Evolutionary conservation across 768 basidiomycete species (phyloP), one percentile per base, ranked within the genome.

Genomic region (Russula abietina): DNA sequence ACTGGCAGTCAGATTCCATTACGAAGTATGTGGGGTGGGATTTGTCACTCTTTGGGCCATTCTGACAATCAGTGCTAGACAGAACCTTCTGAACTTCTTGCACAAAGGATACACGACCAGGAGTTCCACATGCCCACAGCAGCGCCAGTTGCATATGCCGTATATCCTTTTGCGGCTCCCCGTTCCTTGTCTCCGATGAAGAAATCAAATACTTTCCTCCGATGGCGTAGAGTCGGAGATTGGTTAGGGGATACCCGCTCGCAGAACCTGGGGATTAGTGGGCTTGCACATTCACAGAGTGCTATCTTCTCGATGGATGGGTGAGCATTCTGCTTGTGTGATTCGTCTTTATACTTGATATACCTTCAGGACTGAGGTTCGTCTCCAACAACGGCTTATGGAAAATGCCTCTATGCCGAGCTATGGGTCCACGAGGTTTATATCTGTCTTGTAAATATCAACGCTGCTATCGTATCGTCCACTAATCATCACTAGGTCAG

Each of bases 91-190:
- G 56, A 60, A 45, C 45, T 65, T 24, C 55, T 66, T 14, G 52
- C 51, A n/a, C 64, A 55, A 11, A 59, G 43, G 22, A 30, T 33
- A 10, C 28, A 61, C n/a, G 19, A 45, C 26, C 48, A 48, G 16
- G 65, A 56, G 14, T 59, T 59, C 6, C 51, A 48, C 57, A 57
- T 56, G 19, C 55, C 65, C 17, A 46, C 60, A 9, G 45, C 59
- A 17, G 50, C 65, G 2, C 54, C 48, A 7, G 49, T 62, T 28
- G 68, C 67, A 19, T 89, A 88, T 70, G 80, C 86, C n/a, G 66
- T 88, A 43, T 91, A 84, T 71, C 89, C 89, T 0, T 88, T 88
- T 69, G 67, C 81, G 7, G 73, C 82, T 1, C 75, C 81, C 12
- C 80, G 77, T 17, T 69, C 79, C 11, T 70, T 81, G 41, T 79